A percentile compares a stretch with the other conserved stretches of the same genome.
These are phyloP conservation scores for Lyophyllum decastes DNA, from an alignment of 768 basidiomycete species.

Conservation along the genomic window DNA sequence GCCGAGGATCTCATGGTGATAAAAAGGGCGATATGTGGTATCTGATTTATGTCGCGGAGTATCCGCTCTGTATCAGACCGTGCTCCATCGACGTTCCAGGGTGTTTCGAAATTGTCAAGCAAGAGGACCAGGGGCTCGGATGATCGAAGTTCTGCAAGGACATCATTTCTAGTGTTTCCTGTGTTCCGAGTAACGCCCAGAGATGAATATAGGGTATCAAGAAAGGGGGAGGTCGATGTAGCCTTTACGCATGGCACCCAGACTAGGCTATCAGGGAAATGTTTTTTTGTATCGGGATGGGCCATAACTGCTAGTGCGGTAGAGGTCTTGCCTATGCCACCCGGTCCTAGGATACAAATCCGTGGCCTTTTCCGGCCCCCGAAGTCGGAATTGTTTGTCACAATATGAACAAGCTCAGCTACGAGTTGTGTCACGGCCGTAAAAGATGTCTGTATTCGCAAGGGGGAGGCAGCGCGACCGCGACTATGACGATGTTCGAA, in stretches of 20 bases:
- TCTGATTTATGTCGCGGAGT: background rate
- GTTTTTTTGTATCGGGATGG: slow-evolving; percentile 16
- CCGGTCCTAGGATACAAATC: slow-evolving; percentile 24
- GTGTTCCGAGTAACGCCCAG: slow-evolving; percentile 22
- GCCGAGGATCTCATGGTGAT: slow-evolving; percentile 10
- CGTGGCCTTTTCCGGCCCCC: too few species aligned
- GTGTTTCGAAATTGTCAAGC: slow-evolving; percentile 42
- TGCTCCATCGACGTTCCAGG: slow-evolving; percentile 28
- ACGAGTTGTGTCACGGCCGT: slow-evolving; percentile 19
- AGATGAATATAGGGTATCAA: slow-evolving; percentile 19
- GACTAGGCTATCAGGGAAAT: slow-evolving; percentile 23
- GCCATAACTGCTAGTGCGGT: slow-evolving; percentile 35
- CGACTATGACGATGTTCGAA: too few species aligned
- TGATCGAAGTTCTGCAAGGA: slow-evolving; percentile 20
- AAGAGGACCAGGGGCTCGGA: slow-evolving; percentile 18
- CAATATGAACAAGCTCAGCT: slow-evolving; percentile 9
- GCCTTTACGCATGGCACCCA: slow-evolving; percentile 37
- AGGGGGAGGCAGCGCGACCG: background rate
- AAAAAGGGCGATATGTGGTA: slow-evolving; percentile 14
- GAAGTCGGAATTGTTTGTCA: background rate
- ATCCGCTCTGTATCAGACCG: slow-evolving; percentile 20
- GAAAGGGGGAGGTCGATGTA: slow-evolving; percentile 22
- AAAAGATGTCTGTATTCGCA: slow-evolving; percentile 15
- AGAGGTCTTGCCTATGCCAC: slow-evolving; percentile 41
- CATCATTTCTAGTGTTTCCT: slow-evolving; percentile 18